These are phyloP conservation scores for Fusarium sp. DNA, from an alignment of 2,329 filamentous ascomycete genomes.

Conservation along the genomic window DNA sequence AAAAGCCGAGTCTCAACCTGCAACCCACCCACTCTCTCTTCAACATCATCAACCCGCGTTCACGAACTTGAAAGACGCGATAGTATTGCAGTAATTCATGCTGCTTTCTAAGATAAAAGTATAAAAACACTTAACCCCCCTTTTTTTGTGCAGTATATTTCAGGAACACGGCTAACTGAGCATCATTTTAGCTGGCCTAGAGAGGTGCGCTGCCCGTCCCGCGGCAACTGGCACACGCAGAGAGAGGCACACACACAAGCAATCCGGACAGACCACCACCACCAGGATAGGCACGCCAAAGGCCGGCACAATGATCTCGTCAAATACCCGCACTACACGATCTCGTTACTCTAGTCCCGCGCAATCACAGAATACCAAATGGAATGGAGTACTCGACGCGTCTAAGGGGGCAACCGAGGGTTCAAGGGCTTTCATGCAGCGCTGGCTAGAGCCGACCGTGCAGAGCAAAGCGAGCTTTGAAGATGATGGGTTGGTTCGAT, in stretches of 20 bases:
- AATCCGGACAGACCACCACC: conserved; percentile 24
- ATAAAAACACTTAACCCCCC: conserved; percentile 9
- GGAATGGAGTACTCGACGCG: conserved; percentile 53
- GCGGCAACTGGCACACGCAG: conserved; percentile 40
- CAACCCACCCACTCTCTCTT: conserved; percentile 42
- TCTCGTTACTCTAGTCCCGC: conserved; percentile 69
- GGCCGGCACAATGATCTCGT: conserved; percentile 52
- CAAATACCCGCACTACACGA: conserved; percentile 62
- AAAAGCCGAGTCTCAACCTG: conserved; percentile 35
- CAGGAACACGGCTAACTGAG: conserved; percentile 28
- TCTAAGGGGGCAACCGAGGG: conserved; percentile 51
- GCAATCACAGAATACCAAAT: conserved; percentile 48
- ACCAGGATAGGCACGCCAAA: conserved; percentile 16
- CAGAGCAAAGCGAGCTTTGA: conserved; percentile 78
- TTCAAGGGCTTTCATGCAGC: conserved; percentile 64
- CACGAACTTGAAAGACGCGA: conserved; percentile 48
- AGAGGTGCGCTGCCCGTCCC: conserved; percentile 49
- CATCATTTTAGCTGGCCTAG: conserved; percentile 41
- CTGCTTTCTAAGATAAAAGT: conserved; percentile 48
- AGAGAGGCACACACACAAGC: conserved; percentile 15
- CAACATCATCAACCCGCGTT: conserved; percentile 49
- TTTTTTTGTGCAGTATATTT: conserved; percentile 5
- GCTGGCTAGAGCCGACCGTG: conserved; percentile 69
- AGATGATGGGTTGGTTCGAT: conserved; percentile 78
- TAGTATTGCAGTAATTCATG: conserved; percentile 49